Base-by-base conservation (phyloP, 805 yeast genomes). In the Allodekkera sacchari region DNA sequence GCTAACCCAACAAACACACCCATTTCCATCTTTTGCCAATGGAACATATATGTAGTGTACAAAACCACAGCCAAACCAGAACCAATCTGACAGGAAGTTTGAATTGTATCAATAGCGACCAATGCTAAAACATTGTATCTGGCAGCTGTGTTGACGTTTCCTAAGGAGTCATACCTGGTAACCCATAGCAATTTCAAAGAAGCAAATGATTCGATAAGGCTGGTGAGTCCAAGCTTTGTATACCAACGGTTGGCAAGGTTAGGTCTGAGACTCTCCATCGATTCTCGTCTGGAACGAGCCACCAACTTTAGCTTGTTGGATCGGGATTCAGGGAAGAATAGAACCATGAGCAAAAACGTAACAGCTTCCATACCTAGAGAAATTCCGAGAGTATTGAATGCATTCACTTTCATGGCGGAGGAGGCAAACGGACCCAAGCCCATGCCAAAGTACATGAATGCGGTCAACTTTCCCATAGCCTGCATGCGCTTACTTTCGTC, bases 401-500 rank as follows among this genome's bases (percentile, higher is more conserved):
- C 52, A 8, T 55, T 33, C 0, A 34, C 5, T 18, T 51, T 52
- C 4, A 63, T 44, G 1, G 59, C 20, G 21, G 77, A 70, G 3
- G 83, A 77, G 1, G 68, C 32, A 23, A 77, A 38, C 0, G 94
- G 92, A 2, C 89, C 92, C 7, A 68, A 9, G 1, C 79, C 78
- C 41, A 74, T 45, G 0, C 87, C 82, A 4, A 67, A 60, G 44
- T 71, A 77, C 30, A 80, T 53, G 12, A 70, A 54, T 8, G 88
- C 83, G 48, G 69, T 61, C 17, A 71, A 57, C 18, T 73, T 56
- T 9, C 88, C 83, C 41, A 83, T 59, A 14, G 68, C 61, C 32
- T 69, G 64, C 16, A 74, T 67, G 38, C 94, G 59, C 34, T 70
- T 63, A 21, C 61, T 64, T 1, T 83, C 68, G 14, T 75, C 78